Base-by-base conservation (phyloP, 2,329 filamentous ascomycete genomes). In the Arthrobotrys megalospora region DNA sequence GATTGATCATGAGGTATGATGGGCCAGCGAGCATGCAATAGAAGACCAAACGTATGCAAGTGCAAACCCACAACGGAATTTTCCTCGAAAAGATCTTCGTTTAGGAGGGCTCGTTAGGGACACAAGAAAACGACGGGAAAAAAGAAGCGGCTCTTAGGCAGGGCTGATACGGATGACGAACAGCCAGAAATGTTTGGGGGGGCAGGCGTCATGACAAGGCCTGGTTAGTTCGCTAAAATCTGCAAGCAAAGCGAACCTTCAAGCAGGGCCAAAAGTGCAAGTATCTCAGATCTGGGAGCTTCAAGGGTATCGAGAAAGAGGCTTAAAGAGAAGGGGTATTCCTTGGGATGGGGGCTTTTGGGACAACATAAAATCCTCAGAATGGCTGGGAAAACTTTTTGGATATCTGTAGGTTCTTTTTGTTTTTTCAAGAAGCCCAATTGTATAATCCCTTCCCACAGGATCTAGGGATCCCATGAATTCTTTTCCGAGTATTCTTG, bases 91-190 rank as follows among this genome's bases (percentile, higher is more conserved):
- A 58, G 66, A 66, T 71, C 66, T 77, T 77, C 66, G 64, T 53
- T 63, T 47, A 60, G 36, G 34, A 28, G 34, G 10, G 19, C 55
- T 43, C 53, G 63, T 62, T 32, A 70, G 34, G 34, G 53, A 19
- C 52, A 41, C n/a, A 50, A 28, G 24, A 48, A 66, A 77, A 66
- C 72, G 48, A 53, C 36, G 60, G 72, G 65, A 76, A 65, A 60
- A 72, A 16, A 60, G 45, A 65, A 55, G 73, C 66, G 73, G 73
- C 73, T 77, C 73, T 77, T 34, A 16, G 38, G 50, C 73, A 77
- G 73, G 73, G 65, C 67, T 78, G 75, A 78, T 66, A 58, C 67
- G 72, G 8, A 71, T 71, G 66, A 71, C 66, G 66, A 67, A 67
- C 64, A 68, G 45, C 28, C 47, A 41, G 38, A 66, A 24, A 64